phyloP scores from a whole-genome alignment of 768 basidiomycete genomes.

The Daedaleopsis nitida region DNA sequence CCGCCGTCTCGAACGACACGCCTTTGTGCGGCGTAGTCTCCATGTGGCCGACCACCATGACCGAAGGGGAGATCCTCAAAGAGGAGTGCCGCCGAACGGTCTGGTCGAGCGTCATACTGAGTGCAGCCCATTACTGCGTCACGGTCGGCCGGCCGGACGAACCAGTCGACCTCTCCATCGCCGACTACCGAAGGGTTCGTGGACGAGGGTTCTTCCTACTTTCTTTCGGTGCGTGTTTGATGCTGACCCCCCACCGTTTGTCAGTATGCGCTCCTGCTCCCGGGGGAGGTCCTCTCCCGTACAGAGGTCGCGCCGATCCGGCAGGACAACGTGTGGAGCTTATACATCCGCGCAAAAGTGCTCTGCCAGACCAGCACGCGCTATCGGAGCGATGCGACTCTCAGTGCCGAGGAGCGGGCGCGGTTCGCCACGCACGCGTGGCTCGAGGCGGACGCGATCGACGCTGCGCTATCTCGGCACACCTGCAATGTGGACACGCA shows the following conservation, averaged over 20 bases:
- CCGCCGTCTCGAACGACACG: slow-evolving; percentile 47
- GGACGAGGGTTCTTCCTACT: not conserved
- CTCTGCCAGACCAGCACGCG: slow-evolving; percentile 7
- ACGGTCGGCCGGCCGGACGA: slow-evolving; percentile 39
- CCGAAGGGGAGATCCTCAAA: slow-evolving; percentile 58
- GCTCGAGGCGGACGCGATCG: slow-evolving; percentile 16
- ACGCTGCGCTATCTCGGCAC: slow-evolving; percentile 6
- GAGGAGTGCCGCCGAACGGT: slow-evolving; percentile 74
- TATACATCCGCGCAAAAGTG: slow-evolving; percentile 6
- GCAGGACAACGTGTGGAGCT: slow-evolving; percentile 11
- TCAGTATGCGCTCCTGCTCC: slow-evolving; percentile 6
- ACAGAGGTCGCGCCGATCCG: slow-evolving; percentile 15
- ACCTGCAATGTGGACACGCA: slow-evolving; percentile 5
- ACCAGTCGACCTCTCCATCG: slow-evolving; percentile 36
- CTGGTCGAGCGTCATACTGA: slow-evolving; percentile 67
- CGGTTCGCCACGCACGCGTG: slow-evolving; percentile 12
- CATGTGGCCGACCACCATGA: slow-evolving; percentile 54
- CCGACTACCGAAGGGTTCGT: slow-evolving; percentile 65
- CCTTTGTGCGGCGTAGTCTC: slow-evolving; percentile 65
- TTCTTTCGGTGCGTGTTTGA: not conserved
- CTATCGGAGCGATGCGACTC: slow-evolving; percentile 1
- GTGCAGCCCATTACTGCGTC: slow-evolving; percentile 56
- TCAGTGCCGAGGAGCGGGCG: slow-evolving; percentile 8
- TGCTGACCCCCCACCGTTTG: not conserved
- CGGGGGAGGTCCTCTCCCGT: slow-evolving; percentile 12